Percentiles rank a stretch among this genome's conserved stretches.
Conservation (phyloP, 352 stramenopile genomes). For the Phytophthora palmivora region DNA sequence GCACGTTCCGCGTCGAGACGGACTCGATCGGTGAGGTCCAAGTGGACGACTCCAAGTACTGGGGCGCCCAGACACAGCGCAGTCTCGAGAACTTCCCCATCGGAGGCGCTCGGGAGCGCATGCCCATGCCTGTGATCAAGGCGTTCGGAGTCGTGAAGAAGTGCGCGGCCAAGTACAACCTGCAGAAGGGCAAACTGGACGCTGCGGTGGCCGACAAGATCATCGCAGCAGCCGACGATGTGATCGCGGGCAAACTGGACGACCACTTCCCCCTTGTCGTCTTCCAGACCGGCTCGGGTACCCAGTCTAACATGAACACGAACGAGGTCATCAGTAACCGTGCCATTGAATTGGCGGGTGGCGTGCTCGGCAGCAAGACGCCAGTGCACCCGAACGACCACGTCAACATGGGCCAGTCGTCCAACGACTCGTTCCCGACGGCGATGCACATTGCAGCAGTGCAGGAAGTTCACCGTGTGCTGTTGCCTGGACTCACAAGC, state of each 20-base stretch:
- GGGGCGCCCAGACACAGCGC: conserved; percentile 95
- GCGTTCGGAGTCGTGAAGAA: conserved; percentile 96
- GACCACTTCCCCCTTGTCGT: conserved; percentile 95
- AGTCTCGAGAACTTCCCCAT: conserved; percentile 97
- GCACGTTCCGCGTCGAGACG: conserved; percentile 62
- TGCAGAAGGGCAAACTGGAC: conserved; percentile 86
- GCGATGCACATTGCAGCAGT: conserved; percentile 97
- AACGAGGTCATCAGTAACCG: conserved; percentile 84
- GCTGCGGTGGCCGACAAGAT: conserved; percentile 89
- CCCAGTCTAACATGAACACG: conserved; percentile 83
- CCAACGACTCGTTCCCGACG: conserved; percentile 97
- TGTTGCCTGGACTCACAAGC: conserved; percentile 79
- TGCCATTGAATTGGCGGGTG: conserved; percentile 62
- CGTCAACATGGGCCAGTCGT: conserved; percentile 97
- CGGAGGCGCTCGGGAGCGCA: conserved; percentile 86
- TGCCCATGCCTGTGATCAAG: conserved; percentile 96
- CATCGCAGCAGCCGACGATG: conserved; percentile 91
- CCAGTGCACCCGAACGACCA: conserved; percentile 97
- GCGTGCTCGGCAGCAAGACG: conserved; percentile 59
- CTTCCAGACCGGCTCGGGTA: conserved; percentile 79
- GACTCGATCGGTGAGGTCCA: conserved; percentile 86
- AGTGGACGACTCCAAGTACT: conserved; percentile 88
- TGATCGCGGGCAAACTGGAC: conserved; percentile 93
- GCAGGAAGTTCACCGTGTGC: conserved; percentile 82
- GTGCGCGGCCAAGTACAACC: conserved; percentile 93